These are phyloP conservation scores for Trypanosoma cruzi DNA, from an alignment of 208 protist genomes.

Conservation along the genomic window DNA sequence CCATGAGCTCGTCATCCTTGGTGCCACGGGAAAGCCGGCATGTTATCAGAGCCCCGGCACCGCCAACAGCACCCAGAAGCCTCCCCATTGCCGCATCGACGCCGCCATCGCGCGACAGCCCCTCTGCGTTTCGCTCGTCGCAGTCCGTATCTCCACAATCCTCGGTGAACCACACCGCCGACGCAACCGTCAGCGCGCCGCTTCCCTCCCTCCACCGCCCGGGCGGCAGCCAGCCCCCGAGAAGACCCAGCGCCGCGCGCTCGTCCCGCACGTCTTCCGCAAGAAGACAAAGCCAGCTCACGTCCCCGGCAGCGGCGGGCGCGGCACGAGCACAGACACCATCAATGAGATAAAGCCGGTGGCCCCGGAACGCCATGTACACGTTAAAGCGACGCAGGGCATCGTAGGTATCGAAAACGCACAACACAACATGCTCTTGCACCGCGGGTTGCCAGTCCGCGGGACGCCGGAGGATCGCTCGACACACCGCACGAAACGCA, in stretches of 20 bases:
- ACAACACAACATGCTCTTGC: slow-evolving; percentile 33
- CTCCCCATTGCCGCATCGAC: background rate
- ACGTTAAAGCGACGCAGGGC: slow-evolving; percentile 61
- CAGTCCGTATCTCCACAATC: background rate
- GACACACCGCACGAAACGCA: slow-evolving; percentile 41
- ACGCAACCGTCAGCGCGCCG: too few relatives aligned
- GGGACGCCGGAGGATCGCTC: background rate
- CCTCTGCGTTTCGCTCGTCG: background rate
- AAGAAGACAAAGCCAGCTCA: slow-evolving; percentile 71
- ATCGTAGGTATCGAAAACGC: slow-evolving; percentile 65
- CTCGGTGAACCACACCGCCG: slow-evolving; percentile 40
- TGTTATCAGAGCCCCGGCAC: background rate
- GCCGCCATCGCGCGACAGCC: background rate
- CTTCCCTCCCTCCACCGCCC: slow-evolving; percentile 14
- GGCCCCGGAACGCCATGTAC: slow-evolving; percentile 75
- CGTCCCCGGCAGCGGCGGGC: slow-evolving; percentile 15
- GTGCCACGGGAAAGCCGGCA: slow-evolving; percentile 2
- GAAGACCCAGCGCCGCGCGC: slow-evolving; percentile 7
- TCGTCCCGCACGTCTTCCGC: slow-evolving; percentile 50
- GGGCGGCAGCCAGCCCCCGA: slow-evolving; percentile 11
- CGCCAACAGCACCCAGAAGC: slow-evolving; percentile 3
- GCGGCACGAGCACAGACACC: slow-evolving; percentile 19
- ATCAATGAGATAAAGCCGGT: slow-evolving; percentile 59
- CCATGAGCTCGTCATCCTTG: slow-evolving; percentile 2
- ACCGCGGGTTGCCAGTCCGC: background rate